Evolutionary conservation across 1,284 basidiomycete genomes (phyloP), one percentile per base, ranked within the genome.

Genomic region (Microbotryum violaceum): DNA sequence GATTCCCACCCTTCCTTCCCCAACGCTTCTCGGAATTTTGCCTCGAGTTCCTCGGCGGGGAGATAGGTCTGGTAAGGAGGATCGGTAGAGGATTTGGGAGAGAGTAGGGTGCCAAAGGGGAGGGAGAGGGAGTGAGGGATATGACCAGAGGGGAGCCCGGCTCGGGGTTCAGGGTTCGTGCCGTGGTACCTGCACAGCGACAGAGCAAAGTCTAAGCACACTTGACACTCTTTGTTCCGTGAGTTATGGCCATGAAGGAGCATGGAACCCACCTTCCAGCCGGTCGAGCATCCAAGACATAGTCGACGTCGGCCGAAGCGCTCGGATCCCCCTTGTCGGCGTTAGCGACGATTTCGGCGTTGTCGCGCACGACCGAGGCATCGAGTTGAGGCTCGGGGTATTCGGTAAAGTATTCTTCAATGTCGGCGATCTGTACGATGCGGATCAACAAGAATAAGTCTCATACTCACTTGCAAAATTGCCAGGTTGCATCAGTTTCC

Each of bases 241-340:
- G 3, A 29, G 18, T 27, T n/a, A 5, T 18, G 20, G 37, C 21
- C 42, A 27, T 29, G 20, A 21, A 29, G 27, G 45, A 56, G 33
- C 12, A 12, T 21, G 29, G 44, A 57, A 74, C 81, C 55, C 69
- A 87, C 88, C 91, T 81, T 66, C 85, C 87, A 25, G 79, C 78
- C 12, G 91, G 79, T 55, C 94, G 84, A 29, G 93, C 92, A 73
- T 97, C 94, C 8, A 98, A 79, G 1, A 97, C 86, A 23, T 92
- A 75, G 69, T 89, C 86, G 16, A 82, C 79, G 49, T 77, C 71
- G 16, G 79, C 70, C 49, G 33, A 37, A n/a, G 54, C n/a, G 21
- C 25, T 21, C 23, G 45, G 18, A 3, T 56, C 57, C 4, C 42
- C 60, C 53, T 80, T 75, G 33, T 75, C 71, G 0, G 87, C 80